Evolutionary conservation across 2,329 filamentous ascomycete species (phyloP).

Genomic region (Xylariales sp.): DNA sequence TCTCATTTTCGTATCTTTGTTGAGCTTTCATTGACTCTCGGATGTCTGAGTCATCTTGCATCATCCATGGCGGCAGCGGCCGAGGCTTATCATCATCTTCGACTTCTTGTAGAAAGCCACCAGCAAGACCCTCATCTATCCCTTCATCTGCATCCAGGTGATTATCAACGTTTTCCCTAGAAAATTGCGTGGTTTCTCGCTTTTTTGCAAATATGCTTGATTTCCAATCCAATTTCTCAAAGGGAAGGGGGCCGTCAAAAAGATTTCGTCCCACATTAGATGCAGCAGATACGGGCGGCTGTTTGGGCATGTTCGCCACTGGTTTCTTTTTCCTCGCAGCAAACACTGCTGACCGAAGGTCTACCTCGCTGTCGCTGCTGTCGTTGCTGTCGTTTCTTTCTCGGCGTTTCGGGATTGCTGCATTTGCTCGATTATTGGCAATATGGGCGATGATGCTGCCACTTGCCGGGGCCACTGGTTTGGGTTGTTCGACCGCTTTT

Average conservation of each 20-base stretch:
- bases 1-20: constrained; percentile 65
- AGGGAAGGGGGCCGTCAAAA: constrained; percentile 86
- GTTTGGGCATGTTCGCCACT: constrained; percentile 45
- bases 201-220: constrained; percentile 67
- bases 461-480: constrained; percentile 62
- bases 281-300: constrained; percentile 50
- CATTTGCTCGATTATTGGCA: constrained; percentile 78
- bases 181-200: constrained; percentile 43
- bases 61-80: constrained; percentile 83
- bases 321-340: constrained; percentile 70
- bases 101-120: constrained; percentile 52
- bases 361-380: constrained; percentile 81
- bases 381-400: constrained; percentile 64
- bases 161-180: constrained; percentile 29
- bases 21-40: constrained; percentile 71
- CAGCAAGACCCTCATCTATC: constrained; percentile 48
- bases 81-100: constrained; percentile 58
- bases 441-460: constrained; percentile 76
- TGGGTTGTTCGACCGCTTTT: constrained; percentile 62
- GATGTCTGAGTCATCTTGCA: constrained; percentile 70
- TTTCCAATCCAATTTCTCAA: constrained; percentile 83
- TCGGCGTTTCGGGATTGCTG: constrained; percentile 63
- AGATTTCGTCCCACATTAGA: constrained; percentile 67
- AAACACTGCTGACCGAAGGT: constrained; percentile 80
- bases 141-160: constrained; percentile 36